Evolutionary conservation across 176 grass and related monocot species (phyloP).

Genomic region (Triticum turgidum): DNA sequence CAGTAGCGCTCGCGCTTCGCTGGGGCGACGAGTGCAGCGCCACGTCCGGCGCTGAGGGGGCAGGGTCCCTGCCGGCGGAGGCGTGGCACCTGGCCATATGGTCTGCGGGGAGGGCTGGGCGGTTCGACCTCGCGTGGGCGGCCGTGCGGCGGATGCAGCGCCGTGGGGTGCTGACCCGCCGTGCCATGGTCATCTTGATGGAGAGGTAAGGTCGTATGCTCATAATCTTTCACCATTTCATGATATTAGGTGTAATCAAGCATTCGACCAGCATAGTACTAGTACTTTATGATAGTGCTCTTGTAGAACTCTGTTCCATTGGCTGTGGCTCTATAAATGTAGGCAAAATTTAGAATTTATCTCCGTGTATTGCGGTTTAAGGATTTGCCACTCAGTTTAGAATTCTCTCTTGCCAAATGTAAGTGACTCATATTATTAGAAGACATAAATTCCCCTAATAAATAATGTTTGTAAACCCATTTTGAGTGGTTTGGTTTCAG

Average conservation of each 20-base stretch:
- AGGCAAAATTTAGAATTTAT: background rate
- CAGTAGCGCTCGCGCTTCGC: slow-evolving; percentile 49
- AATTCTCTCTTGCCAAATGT: background rate
- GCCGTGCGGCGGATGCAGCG: slow-evolving; percentile 57
- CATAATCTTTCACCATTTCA: background rate
- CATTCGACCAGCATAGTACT: background rate
- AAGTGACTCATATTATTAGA: background rate
- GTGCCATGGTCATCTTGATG: slow-evolving; percentile 75
- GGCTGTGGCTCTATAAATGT: background rate
- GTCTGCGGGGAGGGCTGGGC: slow-evolving; percentile 56
- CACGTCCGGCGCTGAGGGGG: background rate
- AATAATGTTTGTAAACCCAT: background rate
- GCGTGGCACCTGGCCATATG: slow-evolving; percentile 76
- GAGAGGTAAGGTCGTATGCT: slow-evolving; percentile 51
- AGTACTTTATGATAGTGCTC: background rate
- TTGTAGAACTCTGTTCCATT: background rate
- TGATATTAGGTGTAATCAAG: background rate
- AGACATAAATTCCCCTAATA: background rate
- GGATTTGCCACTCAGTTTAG: background rate
- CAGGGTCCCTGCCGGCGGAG: slow-evolving; percentile 18
- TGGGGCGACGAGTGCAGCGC: slow-evolving; percentile 49
- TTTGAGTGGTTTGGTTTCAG: background rate
- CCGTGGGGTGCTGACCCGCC: slow-evolving; percentile 57
- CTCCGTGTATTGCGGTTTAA: background rate
- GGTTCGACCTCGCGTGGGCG: slow-evolving; percentile 73